Base-by-base conservation (phyloP, 345 rosid genomes). In the Euclidium syriacum region DNA sequence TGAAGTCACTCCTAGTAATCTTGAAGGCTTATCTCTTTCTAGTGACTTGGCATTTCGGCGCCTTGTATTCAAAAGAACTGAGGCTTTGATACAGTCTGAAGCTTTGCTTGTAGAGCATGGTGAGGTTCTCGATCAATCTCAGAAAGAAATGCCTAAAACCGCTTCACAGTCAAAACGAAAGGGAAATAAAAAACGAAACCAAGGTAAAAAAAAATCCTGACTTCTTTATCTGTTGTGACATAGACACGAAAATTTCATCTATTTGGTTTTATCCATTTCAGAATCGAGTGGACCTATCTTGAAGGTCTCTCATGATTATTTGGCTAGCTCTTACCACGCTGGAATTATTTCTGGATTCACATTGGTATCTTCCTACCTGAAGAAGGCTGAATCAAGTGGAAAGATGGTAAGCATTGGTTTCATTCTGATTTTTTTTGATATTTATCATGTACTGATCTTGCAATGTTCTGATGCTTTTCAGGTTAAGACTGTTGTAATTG, bases 31-130 rank as follows among this genome's bases (percentile, higher is more conserved):
- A 67, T 60, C 78, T 75, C 71, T 83, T 25, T 64, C 75, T 49
- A 33, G 25, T 8, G 84, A 83, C 62, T 69, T 81, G 74, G 59
- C 74, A 57, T 87, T 85, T 65, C 87, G 98, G 4, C 96, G 97
- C 55, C 96, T 92, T 79, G 77, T 92, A 38, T 92, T 92, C 50
- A 81, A 77, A 78, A 81, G 98, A 75, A 73, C 83, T 29, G 90
- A 85, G 75, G 70, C 78, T 44, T 65, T 92, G 75, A 85, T 92
- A 59, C 98, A 92, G 73, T 92, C 98, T 55, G 98, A 92, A 82
- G 96, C 94, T 77, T 78, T 92, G 71, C 78, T 92, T 49, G 60
- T 62, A n/a, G 68, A 53, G 57, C 83, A 76, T 61, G 81, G 34
- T 30, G 68, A 69, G 52, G 54, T 12, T 58, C 49, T 68, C 34